Evolutionary conservation across 768 basidiomycete species (phyloP).

Genomic region (Pleurotus platypus): DNA sequence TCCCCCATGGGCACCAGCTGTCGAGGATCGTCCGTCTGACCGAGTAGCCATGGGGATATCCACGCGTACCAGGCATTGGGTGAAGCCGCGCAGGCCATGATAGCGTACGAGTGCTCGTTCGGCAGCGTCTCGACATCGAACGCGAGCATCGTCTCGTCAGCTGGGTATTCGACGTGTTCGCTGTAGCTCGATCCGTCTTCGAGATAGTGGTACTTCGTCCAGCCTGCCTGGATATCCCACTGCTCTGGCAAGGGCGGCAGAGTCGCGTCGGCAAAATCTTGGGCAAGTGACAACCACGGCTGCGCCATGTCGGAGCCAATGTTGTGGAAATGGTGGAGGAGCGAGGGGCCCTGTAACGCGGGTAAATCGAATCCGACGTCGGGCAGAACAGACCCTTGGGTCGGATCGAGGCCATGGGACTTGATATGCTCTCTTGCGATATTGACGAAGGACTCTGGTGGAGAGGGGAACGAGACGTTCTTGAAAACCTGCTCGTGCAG

Average conservation of each 20-base stretch:
- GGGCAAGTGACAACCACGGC: conserved; percentile 65
- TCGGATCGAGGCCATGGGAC: conserved; percentile 68
- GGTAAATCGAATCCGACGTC: conserved; percentile 81
- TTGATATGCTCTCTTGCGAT: conserved; percentile 80
- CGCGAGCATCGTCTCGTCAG: conserved; percentile 71
- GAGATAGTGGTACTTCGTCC: conserved; percentile 80
- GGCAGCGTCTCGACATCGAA: conserved; percentile 97
- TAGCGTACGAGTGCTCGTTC: conserved; percentile 71
- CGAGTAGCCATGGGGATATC: conserved; percentile 91
- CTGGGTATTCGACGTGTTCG: conserved; percentile 67
- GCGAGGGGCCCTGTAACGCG: conserved; percentile 71
- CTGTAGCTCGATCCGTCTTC: conserved; percentile 75
- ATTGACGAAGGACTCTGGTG: conserved; percentile 50
- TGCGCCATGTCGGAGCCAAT: conserved; percentile 68
- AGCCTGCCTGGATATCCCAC: conserved; percentile 57
- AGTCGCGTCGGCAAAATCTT: conserved; percentile 5
- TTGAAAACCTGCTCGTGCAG: conserved; percentile 83
- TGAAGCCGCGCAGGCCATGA: conserved; percentile 88
- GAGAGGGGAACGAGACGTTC: conserved; percentile 32
- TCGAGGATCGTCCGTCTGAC: conserved; percentile 44
- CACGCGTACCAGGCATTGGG: conserved; percentile 90
- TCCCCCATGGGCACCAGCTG: conserved; percentile 78
- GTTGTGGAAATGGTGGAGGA: conserved; percentile 81
- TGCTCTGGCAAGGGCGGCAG: conserved; percentile 20
- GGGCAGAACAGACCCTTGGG: conserved; percentile 74